Conservation (phyloP, 2,329 filamentous ascomycete genomes). For the Calonectria ilicicola region DNA sequence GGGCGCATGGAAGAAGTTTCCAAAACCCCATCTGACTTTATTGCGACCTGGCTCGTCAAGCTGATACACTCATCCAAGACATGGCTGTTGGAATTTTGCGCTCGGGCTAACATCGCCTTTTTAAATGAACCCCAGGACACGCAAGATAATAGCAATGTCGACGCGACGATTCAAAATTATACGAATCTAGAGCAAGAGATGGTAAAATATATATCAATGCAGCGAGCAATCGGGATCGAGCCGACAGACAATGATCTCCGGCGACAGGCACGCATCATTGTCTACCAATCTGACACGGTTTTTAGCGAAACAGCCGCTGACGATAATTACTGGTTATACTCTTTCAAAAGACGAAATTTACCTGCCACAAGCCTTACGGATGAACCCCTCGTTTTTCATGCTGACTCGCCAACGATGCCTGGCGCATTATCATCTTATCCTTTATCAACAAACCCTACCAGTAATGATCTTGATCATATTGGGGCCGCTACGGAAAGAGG, state of each 20-base stretch:
- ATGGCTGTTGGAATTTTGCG: conserved; percentile 30
- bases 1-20: conserved; percentile 30
- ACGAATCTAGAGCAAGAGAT: conserved; percentile 29
- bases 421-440: background rate
- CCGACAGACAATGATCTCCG: conserved; percentile 31
- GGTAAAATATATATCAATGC: conserved; percentile 20
- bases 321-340: conserved; percentile 31
- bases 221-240: conserved; percentile 23
- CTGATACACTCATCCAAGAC: conserved; percentile 24
- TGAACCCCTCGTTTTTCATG: background rate
- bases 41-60: conserved; percentile 35
- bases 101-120: conserved; percentile 2
- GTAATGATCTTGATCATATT: background rate
- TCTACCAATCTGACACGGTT: conserved; percentile 19
- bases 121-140: background rate
- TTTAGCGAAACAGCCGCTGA: conserved; percentile 28
- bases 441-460: background rate
- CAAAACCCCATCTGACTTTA: conserved; percentile 30
- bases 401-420: background rate
- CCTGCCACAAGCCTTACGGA: background rate
- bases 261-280: conserved; percentile 29
- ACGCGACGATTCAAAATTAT: conserved; percentile 28
- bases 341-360: conserved; percentile 35
- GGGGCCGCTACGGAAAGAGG: background rate
- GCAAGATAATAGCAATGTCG: background rate